A percentile compares a stretch with the other conserved stretches of the same genome.
phyloP scores from a whole-genome alignment of 2,329 filamentous ascomycete species.

The Colletotrichum magnum region DNA sequence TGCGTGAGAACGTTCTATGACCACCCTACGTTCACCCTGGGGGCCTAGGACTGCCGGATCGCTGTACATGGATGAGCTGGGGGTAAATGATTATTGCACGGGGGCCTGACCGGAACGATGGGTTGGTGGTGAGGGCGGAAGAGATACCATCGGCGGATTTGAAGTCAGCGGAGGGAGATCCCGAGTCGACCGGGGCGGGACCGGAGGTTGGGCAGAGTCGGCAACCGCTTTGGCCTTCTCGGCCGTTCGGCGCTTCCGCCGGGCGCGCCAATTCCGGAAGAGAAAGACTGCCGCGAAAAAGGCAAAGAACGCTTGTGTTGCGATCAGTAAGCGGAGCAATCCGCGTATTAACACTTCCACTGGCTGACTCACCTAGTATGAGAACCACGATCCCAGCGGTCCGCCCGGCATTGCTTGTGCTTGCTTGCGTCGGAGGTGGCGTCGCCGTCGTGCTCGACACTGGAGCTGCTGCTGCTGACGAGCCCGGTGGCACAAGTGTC shows the following conservation, averaged over 20 bases:
- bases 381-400: conserved; percentile 18
- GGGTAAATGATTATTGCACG: conserved; percentile 2
- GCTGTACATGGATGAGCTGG: conserved; percentile 6
- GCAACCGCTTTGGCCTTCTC: conserved; percentile 8
- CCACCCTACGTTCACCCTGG: not conserved
- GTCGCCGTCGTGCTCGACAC: conserved; percentile 2
- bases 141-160: conserved; percentile 20
- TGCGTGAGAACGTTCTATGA: not conserved
- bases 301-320: conserved; percentile 10
- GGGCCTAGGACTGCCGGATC: not conserved
- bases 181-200: not conserved
- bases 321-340: not conserved
- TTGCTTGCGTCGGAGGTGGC: conserved; percentile 2
- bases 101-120: conserved; percentile 4
- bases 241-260: not conserved
- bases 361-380: conserved; percentile 8
- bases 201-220: not conserved
- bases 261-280: conserved; percentile 1
- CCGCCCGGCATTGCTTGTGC: conserved; percentile 1
- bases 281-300: conserved; percentile 18
- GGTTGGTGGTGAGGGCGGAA: conserved; percentile 4
- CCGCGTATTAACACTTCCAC: too few species aligned
- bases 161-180: conserved; percentile 15
- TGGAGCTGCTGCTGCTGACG: not conserved
- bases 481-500: not conserved